Conservation (phyloP, 148 eudicot genomes). For the Oxyria digyna region DNA sequence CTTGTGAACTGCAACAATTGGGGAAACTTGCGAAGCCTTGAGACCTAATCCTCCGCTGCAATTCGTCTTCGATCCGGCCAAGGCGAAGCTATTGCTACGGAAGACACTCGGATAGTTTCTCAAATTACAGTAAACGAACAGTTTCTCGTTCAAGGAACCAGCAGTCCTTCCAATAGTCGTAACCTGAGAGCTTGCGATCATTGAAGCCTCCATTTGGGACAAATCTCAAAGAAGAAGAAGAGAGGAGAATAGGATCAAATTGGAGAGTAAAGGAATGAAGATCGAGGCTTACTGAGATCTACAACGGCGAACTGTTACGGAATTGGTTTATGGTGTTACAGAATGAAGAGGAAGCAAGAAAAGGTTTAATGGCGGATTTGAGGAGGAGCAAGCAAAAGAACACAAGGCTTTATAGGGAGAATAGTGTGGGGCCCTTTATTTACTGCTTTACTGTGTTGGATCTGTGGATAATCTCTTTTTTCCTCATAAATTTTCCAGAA, state of each 20-base stretch:
- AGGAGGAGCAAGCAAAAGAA: neutral
- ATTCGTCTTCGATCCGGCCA: slow-evolving; percentile 7
- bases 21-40: neutral
- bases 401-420: neutral
- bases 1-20: slow-evolving; percentile 4
- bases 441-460: neutral
- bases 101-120: neutral
- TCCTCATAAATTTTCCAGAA: no score
- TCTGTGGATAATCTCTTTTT: neutral
- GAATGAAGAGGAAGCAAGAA: neutral
- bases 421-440: neutral
- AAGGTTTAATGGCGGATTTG: neutral
- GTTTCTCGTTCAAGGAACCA: neutral
- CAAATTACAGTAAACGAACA: neutral
- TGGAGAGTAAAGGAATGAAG: neutral
- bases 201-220: neutral
- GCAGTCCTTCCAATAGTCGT: neutral
- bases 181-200: slow-evolving; percentile 8
- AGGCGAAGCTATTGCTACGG: neutral
- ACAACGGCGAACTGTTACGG: neutral
- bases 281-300: neutral
- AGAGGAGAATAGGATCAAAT: neutral
- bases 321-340: neutral
- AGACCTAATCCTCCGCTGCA: neutral
- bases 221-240: neutral